phyloP scores from a whole-genome alignment of 73 alveolate genomes.

The Symbiodinium pilosum region DNA sequence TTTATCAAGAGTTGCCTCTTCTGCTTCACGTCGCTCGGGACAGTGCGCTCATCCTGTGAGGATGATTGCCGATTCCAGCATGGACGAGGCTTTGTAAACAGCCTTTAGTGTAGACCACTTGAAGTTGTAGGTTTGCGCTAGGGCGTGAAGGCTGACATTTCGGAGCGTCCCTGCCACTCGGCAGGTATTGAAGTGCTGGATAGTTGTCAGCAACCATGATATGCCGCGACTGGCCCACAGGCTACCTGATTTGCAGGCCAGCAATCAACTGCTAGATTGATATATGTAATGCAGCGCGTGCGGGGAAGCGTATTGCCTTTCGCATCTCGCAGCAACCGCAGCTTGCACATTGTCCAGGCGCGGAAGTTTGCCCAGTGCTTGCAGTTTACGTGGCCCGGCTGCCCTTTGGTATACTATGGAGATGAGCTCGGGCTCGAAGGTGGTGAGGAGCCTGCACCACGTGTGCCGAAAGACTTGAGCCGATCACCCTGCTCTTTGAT shows the following conservation, averaged over 20 bases:
- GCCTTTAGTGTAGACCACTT: background rate
- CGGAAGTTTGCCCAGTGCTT: conserved; percentile 75
- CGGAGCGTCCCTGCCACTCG: background rate
- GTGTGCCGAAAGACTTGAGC: background rate
- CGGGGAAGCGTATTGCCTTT: background rate
- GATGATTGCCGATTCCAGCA: conserved; percentile 67
- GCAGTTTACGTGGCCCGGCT: conserved; percentile 90
- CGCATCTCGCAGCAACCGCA: too few species aligned
- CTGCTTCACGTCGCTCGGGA: too few species aligned
- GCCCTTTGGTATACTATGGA: conserved; percentile 62
- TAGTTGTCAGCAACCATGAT: conserved; percentile 90
- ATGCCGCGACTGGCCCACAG: conserved; percentile 85
- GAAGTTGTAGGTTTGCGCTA: too few species aligned
- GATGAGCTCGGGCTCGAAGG: conserved; percentile 85
- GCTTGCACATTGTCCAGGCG: conserved; percentile 29
- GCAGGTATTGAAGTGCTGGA: conserved; percentile 90
- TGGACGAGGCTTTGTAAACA: conserved; percentile 63
- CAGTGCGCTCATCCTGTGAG: background rate
- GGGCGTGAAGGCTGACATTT: background rate
- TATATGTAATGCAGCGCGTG: background rate
- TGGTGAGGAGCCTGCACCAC: conserved; percentile 26
- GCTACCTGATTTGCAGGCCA: conserved; percentile 42
- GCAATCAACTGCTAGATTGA: background rate
- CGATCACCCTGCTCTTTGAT: background rate
- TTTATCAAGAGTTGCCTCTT: background rate